Conservation (phyloP, 495 filamentous ascomycete species). For the Immersiella caudata region DNA sequence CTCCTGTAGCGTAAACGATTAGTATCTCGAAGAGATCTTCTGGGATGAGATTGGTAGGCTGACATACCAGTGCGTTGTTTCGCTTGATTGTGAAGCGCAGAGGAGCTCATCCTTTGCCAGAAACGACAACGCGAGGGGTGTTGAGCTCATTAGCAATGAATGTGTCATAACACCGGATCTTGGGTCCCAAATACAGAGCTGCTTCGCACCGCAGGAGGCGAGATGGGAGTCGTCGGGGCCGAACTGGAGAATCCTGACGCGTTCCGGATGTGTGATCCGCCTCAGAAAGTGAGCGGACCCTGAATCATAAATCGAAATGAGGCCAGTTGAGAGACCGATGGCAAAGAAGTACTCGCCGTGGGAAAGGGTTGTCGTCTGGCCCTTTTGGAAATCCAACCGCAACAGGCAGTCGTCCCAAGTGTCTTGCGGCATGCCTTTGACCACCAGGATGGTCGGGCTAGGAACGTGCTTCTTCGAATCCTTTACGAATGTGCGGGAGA, state of each 20-base stretch:
- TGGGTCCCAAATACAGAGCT: constrained; percentile 28
- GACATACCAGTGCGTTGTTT: constrained; percentile 27
- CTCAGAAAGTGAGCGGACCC: constrained; percentile 27
- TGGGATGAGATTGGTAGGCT: neutral
- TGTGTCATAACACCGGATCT: constrained; percentile 20
- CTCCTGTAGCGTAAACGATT: constrained; percentile 10
- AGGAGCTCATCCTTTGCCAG: constrained; percentile 24
- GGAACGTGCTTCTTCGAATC: neutral
- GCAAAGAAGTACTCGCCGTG: constrained; percentile 33
- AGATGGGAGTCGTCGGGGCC: constrained; percentile 22
- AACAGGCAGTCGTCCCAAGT: constrained; percentile 40
- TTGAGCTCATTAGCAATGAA: constrained; percentile 19
- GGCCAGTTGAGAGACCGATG: constrained; percentile 34
- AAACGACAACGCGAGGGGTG: constrained; percentile 15
- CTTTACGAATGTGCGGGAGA: constrained; percentile 27
- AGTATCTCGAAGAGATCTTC: neutral
- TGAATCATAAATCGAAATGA: constrained; percentile 32
- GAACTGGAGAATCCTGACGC: constrained; percentile 30
- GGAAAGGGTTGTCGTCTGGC: constrained; percentile 22
- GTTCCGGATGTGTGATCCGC: constrained; percentile 28
- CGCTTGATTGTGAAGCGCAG: constrained; percentile 23
- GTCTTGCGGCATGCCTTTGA: constrained; percentile 24
- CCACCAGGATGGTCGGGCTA: neutral
- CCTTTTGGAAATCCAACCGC: constrained; percentile 31
- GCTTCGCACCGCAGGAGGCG: constrained; percentile 28